Evolutionary conservation across 2,329 filamentous ascomycete genomes (phyloP).

Genomic region (Diplodia sapinea): DNA sequence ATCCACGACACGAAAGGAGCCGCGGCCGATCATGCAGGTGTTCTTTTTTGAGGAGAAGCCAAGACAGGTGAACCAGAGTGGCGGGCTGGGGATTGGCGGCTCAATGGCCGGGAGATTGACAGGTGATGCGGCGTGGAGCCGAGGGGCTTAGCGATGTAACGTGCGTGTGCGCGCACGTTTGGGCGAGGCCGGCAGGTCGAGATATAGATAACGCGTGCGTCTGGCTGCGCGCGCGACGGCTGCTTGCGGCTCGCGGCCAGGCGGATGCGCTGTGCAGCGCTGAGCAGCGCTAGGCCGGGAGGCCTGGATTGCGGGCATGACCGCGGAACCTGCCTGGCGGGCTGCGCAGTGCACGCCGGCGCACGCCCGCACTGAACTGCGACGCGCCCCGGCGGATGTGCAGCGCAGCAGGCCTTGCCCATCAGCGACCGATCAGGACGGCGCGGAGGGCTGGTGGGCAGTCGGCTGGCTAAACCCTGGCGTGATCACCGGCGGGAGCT

Average conservation of each 20-base stretch:
- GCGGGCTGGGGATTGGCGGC: not conserved
- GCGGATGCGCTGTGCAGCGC: too few relatives aligned
- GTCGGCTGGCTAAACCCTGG: constrained; percentile 12
- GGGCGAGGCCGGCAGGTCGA: not conserved
- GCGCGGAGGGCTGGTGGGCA: not conserved
- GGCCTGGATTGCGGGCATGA: not conserved
- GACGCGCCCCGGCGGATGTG: not conserved
- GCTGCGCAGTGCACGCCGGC: not conserved
- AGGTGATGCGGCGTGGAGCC: constrained; percentile 3
- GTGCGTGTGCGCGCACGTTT: not conserved
- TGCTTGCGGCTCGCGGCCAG: not conserved
- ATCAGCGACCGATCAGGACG: not conserved
- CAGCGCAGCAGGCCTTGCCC: not conserved
- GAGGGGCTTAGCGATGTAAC: not conserved
- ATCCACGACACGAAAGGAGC: not conserved
- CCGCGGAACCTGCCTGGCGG: constrained; percentile 7
- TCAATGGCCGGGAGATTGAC: constrained; percentile 4
- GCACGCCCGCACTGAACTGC: not conserved
- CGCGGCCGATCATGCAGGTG: not conserved
- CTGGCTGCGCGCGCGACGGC: not conserved
- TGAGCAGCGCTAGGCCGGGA: not conserved
- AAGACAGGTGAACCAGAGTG: not conserved
- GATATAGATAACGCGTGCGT: not conserved
- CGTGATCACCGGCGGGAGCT: constrained; percentile 14
- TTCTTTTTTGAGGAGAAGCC: not conserved